A percentile compares a stretch with the other conserved stretches of the same genome.
These are phyloP conservation scores for Hylodesmum podocarpum DNA, from an alignment of 306 rosid genomes.

Conservation along the genomic window DNA sequence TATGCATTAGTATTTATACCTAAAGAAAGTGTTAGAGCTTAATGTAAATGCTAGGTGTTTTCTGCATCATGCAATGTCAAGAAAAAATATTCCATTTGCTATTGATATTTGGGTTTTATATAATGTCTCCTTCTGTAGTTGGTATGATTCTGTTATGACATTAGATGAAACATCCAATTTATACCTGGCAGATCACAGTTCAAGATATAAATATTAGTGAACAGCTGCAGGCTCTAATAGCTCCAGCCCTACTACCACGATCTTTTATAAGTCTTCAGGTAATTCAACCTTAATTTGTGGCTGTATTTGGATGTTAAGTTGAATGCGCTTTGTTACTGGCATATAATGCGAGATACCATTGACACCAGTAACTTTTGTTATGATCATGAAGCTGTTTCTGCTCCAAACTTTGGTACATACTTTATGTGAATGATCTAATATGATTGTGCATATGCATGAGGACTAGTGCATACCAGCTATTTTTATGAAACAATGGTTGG, in stretches of 20 bases:
- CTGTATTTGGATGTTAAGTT: conserved; percentile 11
- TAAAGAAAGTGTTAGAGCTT: background rate
- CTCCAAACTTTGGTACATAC: background rate
- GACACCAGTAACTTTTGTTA: background rate
- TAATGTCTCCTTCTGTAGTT: conserved; percentile 11
- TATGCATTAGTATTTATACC: conserved; percentile 11
- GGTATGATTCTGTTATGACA: background rate
- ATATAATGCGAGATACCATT: background rate
- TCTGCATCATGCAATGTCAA: background rate
- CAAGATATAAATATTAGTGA: conserved; percentile 80
- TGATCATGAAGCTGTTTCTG: background rate
- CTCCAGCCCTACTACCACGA: conserved; percentile 91
- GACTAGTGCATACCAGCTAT: background rate
- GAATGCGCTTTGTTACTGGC: background rate
- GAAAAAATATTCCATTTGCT: background rate
- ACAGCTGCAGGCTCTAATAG: conserved; percentile 77
- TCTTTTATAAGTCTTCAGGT: conserved; percentile 88
- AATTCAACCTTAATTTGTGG: conserved; percentile 6
- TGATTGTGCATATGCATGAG: background rate
- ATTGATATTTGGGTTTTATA: background rate
- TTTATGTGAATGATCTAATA: background rate
- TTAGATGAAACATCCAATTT: conserved; percentile 33
- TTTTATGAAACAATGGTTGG: background rate
- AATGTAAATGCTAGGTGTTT: background rate
- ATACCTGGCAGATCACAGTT: conserved; percentile 63